Percentiles rank a stretch among this genome's conserved stretches.
Evolutionary conservation across 805 yeast species (phyloP).

Genomic region (Yamadazyma kitorensis): DNA sequence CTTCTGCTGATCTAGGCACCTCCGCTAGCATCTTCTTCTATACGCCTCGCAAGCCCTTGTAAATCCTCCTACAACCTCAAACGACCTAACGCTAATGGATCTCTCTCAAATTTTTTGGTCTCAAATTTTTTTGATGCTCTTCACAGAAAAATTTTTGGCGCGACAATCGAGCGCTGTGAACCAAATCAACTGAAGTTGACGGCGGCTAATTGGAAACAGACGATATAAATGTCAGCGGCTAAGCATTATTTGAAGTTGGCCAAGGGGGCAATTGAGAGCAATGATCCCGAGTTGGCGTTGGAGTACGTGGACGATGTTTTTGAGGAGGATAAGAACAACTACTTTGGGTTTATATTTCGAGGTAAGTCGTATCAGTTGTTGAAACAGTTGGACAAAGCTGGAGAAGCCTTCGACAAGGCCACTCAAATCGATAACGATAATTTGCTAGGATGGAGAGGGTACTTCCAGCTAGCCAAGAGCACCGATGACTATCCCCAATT

Average conservation of each 20-base stretch:
- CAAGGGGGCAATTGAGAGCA: slow-evolving; percentile 46
- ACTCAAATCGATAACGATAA: slow-evolving; percentile 49
- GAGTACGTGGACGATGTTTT: slow-evolving; percentile 55
- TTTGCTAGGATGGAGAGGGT: slow-evolving; percentile 79
- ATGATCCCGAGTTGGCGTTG: slow-evolving; percentile 62
- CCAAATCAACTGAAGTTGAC: background rate
- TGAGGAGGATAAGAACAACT: slow-evolving; percentile 52
- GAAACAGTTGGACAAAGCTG: slow-evolving; percentile 37
- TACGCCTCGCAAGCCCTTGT: background rate
- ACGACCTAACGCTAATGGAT: too few species aligned
- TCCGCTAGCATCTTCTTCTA: slow-evolving; percentile 12
- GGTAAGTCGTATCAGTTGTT: slow-evolving; percentile 65
- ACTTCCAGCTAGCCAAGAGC: slow-evolving; percentile 44
- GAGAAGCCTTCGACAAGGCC: slow-evolving; percentile 46
- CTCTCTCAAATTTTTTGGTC: background rate
- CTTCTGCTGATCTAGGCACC: slow-evolving; percentile 30
- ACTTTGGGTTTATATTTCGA: slow-evolving; percentile 64
- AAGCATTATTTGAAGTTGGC: slow-evolving; percentile 36
- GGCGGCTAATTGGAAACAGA: background rate
- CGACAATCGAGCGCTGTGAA: background rate
- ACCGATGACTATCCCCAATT: slow-evolving; percentile 39
- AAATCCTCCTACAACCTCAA: background rate
- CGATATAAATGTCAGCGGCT: slow-evolving; percentile 15
- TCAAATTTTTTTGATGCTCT: background rate
- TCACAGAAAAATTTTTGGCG: background rate